Evolutionary conservation across 331 rosid genomes (phyloP), one percentile per base, ranked within the genome.

Genomic region (Malus hybrid): DNA sequence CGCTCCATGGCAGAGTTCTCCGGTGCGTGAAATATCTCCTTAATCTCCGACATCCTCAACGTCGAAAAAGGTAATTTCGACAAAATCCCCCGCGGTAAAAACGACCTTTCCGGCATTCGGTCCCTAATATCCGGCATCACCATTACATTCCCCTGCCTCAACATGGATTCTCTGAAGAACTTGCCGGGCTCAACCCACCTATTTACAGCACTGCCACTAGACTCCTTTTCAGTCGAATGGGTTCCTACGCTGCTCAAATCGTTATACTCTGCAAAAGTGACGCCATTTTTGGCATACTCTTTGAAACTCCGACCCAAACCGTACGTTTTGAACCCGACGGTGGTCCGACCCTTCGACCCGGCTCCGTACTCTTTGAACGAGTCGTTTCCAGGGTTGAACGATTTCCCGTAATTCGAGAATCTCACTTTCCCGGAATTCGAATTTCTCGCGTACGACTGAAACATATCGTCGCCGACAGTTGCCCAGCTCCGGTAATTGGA

Each of bases 351-450:
- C 6, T 29, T n/a, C 0, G 97, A 66, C 6, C 89, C 92, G 68
- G 79, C 82, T 5, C 96, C 97, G 69, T 94, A 94, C 61, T 84
- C 95, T 1, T 79, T 83, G 67, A 94, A 94, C 10, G 93, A 80
- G 24, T 94, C 99, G 67, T 88, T 94, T 1, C 99, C 99, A 0
- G 80, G 87, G 55, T 92, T 94, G 76, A 88, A 92, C 6, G 97
- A 94, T 80, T 76, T 85, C 7, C 99, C 99, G 36, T 94, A 94
- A 80, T 83, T 87, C 8, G 81, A 52, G 74, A 94, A 94, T 4
- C 44, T 73, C 28, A 85, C 91, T 18, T 55, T 32, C 42, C 91
- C 91, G 29, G 92, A 82, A 7, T 55, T 90, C 0, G 93, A 80
- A 34, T 77, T 86, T 65, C 77, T 82, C 3, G 84, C 96, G 36